Base-by-base conservation (phyloP, 2,329 filamentous ascomycete species). In the Aspergillus ustus region DNA sequence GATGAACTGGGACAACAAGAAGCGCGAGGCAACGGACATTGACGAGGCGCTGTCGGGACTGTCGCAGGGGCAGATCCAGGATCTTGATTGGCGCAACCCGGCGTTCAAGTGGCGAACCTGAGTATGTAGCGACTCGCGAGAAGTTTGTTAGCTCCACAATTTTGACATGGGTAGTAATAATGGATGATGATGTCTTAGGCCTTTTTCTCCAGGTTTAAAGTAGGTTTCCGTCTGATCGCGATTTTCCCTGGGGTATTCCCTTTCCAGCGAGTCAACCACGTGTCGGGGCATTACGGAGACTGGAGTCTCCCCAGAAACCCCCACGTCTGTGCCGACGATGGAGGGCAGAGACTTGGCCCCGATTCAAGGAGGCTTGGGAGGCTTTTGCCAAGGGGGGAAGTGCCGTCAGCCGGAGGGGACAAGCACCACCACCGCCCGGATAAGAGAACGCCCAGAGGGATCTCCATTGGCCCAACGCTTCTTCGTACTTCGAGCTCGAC, bases 61-160 rank as follows among this genome's bases (percentile, higher is more conserved):
- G 69, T 80, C 78, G 7, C 75, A 78, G 62, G 75, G 81, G 67
- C 76, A 87, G 67, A 79, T 88, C 31, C 82, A 87, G 67, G 83
- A 88, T 69, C 71, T 90, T 66, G 87, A 90, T 68, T 90, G 87
- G 87, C 83, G 81, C 66, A 88, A 91, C 75, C 89, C 89, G 3
- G 83, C 49, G 11, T 67, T 67, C 20, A 56, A 60, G 37, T 67
- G 66, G 66, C 55, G 59, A n/a, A 48, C 53, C 28, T 61, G 17
- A 28, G 40, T 25, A 17, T 17, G 20, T 55, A 51, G 5, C 9
- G 22, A n/a, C 15, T 46, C 11, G 34, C 2, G 31, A 13, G 17
- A 40, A 40, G 9, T 28, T 13, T 25, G 53, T 46, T 17, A 22
- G 25, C 28, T 46, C n/a, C 15, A 25, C 11, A 25, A 25, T 53